phyloP scores from a whole-genome alignment of 371 early-diverging fungal genomes.

The Chytridiales sp. region DNA sequence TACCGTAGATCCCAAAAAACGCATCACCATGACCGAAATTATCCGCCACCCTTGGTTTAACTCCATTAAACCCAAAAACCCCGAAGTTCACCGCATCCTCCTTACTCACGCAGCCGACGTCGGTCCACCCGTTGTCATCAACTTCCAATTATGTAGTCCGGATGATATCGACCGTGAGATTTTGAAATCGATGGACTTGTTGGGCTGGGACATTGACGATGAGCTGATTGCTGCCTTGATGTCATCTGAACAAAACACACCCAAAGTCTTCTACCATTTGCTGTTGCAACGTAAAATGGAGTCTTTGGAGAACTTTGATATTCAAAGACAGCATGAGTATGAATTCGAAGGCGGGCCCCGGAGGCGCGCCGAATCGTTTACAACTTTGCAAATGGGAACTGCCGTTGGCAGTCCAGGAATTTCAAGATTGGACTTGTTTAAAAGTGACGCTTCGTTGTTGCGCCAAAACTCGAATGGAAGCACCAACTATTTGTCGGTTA shows the following conservation, averaged over 20 bases:
- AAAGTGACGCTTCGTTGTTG: slow-evolving; percentile 14
- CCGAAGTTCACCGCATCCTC: background rate
- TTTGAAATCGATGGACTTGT: slow-evolving; percentile 37
- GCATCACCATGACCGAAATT: slow-evolving; percentile 54
- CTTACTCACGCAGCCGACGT: background rate
- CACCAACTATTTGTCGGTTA: too few species aligned
- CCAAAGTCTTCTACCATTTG: slow-evolving; percentile 64
- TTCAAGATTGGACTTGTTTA: slow-evolving; percentile 28
- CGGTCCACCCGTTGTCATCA: background rate
- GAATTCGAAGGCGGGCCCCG: slow-evolving; percentile 36
- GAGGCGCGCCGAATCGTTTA: slow-evolving; percentile 35
- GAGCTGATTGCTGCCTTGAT: slow-evolving; percentile 18
- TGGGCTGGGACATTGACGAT: slow-evolving; percentile 50
- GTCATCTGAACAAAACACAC: slow-evolving; percentile 35
- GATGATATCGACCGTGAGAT: slow-evolving; percentile 46
- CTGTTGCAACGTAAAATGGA: slow-evolving; percentile 56
- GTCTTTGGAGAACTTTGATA: slow-evolving; percentile 50
- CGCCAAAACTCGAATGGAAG: too few species aligned
- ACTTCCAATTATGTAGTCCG: background rate
- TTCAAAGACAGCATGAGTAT: slow-evolving; percentile 23
- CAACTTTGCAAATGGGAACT: slow-evolving; percentile 9
- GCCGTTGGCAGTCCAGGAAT: background rate
- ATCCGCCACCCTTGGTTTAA: slow-evolving; percentile 63
- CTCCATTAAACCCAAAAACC: slow-evolving; percentile 16
- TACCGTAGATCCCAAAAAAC: slow-evolving; percentile 43